Percentiles rank a stretch among this genome's conserved stretches.
These are phyloP conservation scores for Ocimum tenuiflorum DNA, from an alignment of 257 asterid genomes.

Conservation along the genomic window DNA sequence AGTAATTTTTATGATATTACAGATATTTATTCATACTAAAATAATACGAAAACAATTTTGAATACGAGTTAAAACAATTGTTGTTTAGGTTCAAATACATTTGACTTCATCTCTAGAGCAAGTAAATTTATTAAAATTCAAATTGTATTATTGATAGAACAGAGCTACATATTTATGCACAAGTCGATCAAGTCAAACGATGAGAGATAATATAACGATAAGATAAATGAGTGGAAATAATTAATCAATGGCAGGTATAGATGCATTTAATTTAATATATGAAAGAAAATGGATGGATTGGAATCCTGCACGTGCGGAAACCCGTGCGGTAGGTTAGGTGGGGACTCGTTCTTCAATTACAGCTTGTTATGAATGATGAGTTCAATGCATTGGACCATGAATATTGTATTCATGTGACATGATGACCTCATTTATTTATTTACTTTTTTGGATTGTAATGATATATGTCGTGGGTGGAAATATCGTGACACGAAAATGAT, in stretches of 20 bases:
- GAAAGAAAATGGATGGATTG: background rate
- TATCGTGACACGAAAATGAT: too few species aligned
- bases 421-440: background rate
- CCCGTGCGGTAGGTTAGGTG: constrained; percentile 18
- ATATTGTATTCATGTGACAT: background rate
- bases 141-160: background rate
- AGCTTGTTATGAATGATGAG: background rate
- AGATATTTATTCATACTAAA: too few species aligned
- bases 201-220: background rate
- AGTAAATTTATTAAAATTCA: too few species aligned
- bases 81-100: too few species aligned
- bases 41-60: too few species aligned
- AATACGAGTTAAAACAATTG: too few species aligned
- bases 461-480: too few species aligned
- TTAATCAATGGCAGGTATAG: background rate
- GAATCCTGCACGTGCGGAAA: constrained; percentile 11
- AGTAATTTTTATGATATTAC: too few species aligned
- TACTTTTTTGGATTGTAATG: background rate
- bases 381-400: constrained; percentile 10
- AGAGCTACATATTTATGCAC: too few species aligned
- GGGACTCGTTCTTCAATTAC: background rate
- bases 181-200: background rate
- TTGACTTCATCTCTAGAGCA: too few species aligned
- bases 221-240: background rate
- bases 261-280: background rate